Evolutionary conservation across 495 filamentous ascomycete species (phyloP).

Genomic region (Penicillium goetzii): DNA sequence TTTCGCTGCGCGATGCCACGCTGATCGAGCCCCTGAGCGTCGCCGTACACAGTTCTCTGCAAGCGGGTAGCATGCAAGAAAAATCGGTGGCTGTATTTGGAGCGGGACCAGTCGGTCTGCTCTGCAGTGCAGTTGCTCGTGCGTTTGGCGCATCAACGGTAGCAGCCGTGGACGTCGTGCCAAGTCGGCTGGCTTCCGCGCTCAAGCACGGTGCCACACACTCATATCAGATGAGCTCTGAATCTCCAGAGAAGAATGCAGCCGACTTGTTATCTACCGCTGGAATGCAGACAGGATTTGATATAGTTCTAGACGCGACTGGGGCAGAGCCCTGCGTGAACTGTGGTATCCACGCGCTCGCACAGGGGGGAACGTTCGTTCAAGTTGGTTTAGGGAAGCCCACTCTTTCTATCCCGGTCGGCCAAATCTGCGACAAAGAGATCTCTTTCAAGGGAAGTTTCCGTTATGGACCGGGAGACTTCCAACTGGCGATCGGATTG

Average conservation of each 20-base stretch:
- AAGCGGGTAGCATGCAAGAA: constrained; percentile 71
- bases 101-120: constrained; percentile 81
- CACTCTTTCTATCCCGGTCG: constrained; percentile 81
- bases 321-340: constrained; percentile 80
- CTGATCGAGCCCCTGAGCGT: constrained; percentile 63
- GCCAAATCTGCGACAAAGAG: constrained; percentile 81
- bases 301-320: constrained; percentile 84
- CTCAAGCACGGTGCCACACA: constrained; percentile 65
- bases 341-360: constrained; percentile 67
- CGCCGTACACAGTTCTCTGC: constrained; percentile 75
- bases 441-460: constrained; percentile 80
- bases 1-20: constrained; percentile 14
- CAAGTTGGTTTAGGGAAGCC: constrained; percentile 80
- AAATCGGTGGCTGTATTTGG: constrained; percentile 81
- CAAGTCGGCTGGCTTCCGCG: constrained; percentile 71
- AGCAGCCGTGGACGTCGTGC: constrained; percentile 76
- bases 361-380: constrained; percentile 78
- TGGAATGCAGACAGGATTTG: constrained; percentile 54
- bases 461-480: constrained; percentile 79
- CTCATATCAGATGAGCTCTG: constrained; percentile 49
- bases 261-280: constrained; percentile 33
- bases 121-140: constrained; percentile 74
- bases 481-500: constrained; percentile 73
- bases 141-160: constrained; percentile 76
- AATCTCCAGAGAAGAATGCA: constrained; percentile 60